Conservation (phyloP, 495 filamentous ascomycete genomes). For the Xylaria longipes region DNA sequence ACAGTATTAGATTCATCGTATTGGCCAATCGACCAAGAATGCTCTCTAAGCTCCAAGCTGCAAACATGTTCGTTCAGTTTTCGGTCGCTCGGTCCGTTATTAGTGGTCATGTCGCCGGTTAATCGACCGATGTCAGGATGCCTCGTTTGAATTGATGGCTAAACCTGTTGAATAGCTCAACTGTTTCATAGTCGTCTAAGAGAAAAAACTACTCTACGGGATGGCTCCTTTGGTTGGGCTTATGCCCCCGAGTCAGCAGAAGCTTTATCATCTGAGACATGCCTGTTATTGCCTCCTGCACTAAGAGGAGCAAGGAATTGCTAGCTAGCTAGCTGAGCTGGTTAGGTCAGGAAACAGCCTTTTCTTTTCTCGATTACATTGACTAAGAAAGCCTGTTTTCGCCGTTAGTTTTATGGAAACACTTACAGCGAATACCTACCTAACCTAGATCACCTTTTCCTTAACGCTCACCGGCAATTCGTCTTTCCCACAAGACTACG, state of each 20-base stretch:
- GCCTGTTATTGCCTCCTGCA: not conserved
- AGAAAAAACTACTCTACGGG: not conserved
- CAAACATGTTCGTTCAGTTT: not conserved
- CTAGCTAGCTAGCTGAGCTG: not conserved
- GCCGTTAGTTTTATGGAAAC: not conserved
- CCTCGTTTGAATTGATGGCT: not conserved
- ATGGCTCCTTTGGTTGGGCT: not conserved
- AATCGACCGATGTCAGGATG: not conserved
- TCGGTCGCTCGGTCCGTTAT: not conserved
- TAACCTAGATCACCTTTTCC: not conserved
- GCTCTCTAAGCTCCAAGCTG: not conserved
- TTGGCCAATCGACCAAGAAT: constrained; percentile 5
- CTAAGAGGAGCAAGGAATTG: not conserved
- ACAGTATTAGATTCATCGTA: not conserved
- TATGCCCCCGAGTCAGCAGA: not conserved
- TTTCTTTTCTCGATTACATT: constrained; percentile 3
- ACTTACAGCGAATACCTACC: not conserved
- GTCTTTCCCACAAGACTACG: not conserved
- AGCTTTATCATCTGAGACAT: not conserved
- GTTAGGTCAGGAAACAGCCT: not conserved
- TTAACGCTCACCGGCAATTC: not conserved
- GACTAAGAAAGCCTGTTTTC: not conserved
- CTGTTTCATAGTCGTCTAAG: not conserved
- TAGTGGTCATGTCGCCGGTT: not conserved
- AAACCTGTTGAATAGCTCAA: not conserved